Evolutionary conservation across 768 basidiomycete species (phyloP).

Genomic region (Lentinula lateritia): DNA sequence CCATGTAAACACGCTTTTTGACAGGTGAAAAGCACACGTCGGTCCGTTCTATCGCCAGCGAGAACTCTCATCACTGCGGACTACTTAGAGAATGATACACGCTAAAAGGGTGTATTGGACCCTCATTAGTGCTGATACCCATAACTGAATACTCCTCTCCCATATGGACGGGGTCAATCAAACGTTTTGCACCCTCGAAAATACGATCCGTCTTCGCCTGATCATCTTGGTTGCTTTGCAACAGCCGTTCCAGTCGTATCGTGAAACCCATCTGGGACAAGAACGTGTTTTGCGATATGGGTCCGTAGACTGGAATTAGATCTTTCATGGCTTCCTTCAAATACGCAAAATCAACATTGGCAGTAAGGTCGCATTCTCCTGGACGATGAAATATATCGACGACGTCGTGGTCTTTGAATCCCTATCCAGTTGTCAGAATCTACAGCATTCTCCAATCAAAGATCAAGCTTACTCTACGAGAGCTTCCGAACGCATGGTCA

Average conservation of each 20-base stretch:
- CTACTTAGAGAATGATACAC: too few species aligned
- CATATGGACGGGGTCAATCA: slow-evolving; percentile 84
- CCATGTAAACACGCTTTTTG: too few species aligned
- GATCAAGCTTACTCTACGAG: slow-evolving; percentile 65
- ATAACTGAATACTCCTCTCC: slow-evolving; percentile 83
- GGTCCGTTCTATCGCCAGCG: too few species aligned
- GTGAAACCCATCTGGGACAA: slow-evolving; percentile 73
- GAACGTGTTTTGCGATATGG: slow-evolving; percentile 73
- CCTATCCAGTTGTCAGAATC: slow-evolving; percentile 40
- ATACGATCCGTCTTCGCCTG: slow-evolving; percentile 50
- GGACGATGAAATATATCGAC: slow-evolving; percentile 82
- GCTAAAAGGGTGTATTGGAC: background rate
- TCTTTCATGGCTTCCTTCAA: slow-evolving; percentile 71
- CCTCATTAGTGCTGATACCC: slow-evolving; percentile 36
- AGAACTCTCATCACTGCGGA: too few species aligned
- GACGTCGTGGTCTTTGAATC: slow-evolving; percentile 82
- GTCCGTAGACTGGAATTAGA: slow-evolving; percentile 51
- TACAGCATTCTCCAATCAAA: background rate
- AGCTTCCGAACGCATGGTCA: slow-evolving; percentile 59
- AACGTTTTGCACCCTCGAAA: slow-evolving; percentile 51
- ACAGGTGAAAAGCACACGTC: too few species aligned
- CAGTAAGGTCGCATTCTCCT: slow-evolving; percentile 87
- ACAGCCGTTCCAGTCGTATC: slow-evolving; percentile 46
- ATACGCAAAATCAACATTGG: slow-evolving; percentile 95
- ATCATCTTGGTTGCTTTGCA: slow-evolving; percentile 25